Evolutionary conservation across 495 filamentous ascomycete species (phyloP), one percentile per base, ranked within the genome.

Genomic region (Tuber indicum): DNA sequence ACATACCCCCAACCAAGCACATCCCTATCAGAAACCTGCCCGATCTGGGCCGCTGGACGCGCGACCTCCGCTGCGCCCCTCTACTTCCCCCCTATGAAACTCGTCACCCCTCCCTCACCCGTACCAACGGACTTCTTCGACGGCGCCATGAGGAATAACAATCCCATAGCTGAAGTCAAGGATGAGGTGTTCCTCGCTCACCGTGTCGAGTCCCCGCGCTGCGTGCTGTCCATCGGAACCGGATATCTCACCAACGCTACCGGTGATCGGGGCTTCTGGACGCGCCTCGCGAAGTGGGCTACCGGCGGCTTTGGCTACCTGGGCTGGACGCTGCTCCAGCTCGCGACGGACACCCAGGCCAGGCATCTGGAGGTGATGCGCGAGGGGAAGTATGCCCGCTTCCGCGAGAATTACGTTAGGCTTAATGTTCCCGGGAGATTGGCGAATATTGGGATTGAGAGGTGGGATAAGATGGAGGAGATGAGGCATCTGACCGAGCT

Each of bases 1-100:
- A 98, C 93, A 19, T 99, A 98, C 83, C 93, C 97, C 93, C 52
- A 89, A 93, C 81, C 92, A 91, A 84, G 93, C 97, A 84, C 91
- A 92, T 3, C 88, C 92, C 16, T 91, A 93, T 2, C 93, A 96
- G 83, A 92, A 92, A 76, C 90, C 26, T 77, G 75, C 47, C 71
- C 79, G 8, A 83, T 85, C 41, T 85, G 84, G 77, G 73, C 85
- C 58, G 84, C 81, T 6, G 80, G 78, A 5, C 77, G 84, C 42
- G 84, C 84, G 3, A 85, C 84, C 70, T 83, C 84, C 1, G 84
- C 84, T 12, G 84, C 84, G 2, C 83, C 84, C n/a, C 80, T 82
- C 9, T 85, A 81, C 75, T 85, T 85, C 26, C 74, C 77, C 8
- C 47, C 52, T 5, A 81, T 81, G 6, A 80, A 79, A 49, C 71